Conservation (phyloP, 192 early-diverging fungal genomes). For the Chytriomyces hyalinus region DNA sequence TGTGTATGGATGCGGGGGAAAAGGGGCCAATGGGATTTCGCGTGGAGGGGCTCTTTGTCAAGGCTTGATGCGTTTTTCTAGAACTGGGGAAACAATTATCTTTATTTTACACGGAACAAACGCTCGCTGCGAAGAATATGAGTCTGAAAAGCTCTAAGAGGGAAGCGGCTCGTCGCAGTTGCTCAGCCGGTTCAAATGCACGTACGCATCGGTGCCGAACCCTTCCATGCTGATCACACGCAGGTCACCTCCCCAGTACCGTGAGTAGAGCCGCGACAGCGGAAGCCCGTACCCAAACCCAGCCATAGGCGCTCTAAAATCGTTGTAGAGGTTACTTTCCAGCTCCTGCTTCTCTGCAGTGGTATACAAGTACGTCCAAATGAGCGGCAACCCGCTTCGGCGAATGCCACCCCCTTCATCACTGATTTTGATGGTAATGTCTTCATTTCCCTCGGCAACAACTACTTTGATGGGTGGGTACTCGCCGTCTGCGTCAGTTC, state of each 20-base stretch:
- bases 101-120: no score
- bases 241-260: conserved; percentile 95
- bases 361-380: conserved; percentile 90
- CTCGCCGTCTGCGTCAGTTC: conserved; percentile 70
- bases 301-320: conserved; percentile 67
- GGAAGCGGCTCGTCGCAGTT: conserved; percentile 81
- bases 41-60: no score
- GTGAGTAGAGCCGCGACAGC: conserved; percentile 82
- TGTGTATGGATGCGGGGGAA: no score
- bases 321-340: conserved; percentile 39
- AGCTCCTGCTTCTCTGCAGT: conserved; percentile 52
- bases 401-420: conserved; percentile 94
- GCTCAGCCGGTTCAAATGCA: conserved; percentile 85
- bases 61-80: no score
- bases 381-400: conserved; percentile 78
- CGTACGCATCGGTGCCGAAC: conserved; percentile 87
- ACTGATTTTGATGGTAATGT: conserved; percentile 93
- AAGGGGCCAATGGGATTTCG: no score
- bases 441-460: conserved; percentile 70
- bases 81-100: no score
- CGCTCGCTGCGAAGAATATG: neutral
- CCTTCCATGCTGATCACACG: conserved; percentile 94
- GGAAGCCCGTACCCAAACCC: conserved; percentile 95
- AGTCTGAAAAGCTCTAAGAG: neutral
- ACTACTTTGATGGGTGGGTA: conserved; percentile 94